Base-by-base conservation (phyloP, 306 rosid genomes). In the Lotus japonicus region DNA sequence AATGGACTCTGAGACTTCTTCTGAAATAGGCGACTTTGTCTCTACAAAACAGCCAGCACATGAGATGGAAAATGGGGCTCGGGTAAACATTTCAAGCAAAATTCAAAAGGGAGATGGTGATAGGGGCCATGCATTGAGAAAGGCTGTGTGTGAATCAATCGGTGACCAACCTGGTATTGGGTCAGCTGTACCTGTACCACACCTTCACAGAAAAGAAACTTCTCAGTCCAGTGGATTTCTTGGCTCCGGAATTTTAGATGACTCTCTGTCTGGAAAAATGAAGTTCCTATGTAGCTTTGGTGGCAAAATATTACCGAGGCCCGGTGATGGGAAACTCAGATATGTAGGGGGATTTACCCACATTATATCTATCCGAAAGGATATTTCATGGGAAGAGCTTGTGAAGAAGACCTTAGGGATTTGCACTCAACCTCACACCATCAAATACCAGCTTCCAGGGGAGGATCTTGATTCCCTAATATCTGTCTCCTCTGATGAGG, bases 391-490 rank as follows among this genome's bases (percentile, higher is more conserved):
- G 96, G 73, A 74, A 74, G 85, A 79, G 72, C 88, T 89, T 71
- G 75, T 81, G 64, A 79, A 72, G 64, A 89, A 81, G 78, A 89
- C 96, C 61, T 79, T 68, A 41, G 71, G 85, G 48, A 74, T 89
- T 77, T 89, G 85, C 72, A 79, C 33, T 53, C 90, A 86, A 51
- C 88, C 83, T 68, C 92, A 84, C 83, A 50, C 85, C 11, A 89
- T 89, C 52, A 89, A 86, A 74, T 89, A 89, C 84, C 92, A 89
- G 81, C 90, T 89, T 77, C 96, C 96, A 10, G 89, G 85, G 46
- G 92, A 89, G 80, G 96, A 89, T 86, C 90, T 86, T 61, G 95
- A 89, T 75, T 85, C 92, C 68, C 80, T 89, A 77, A 89, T 89
- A 74, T 86, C 96, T 5, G 88, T 89, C 39, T 86, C 92, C 49